Evolutionary conservation across 371 early-diverging fungal genomes (phyloP), one percentile per base, ranked within the genome.

Genomic region (Sporodiniella umbellata): DNA sequence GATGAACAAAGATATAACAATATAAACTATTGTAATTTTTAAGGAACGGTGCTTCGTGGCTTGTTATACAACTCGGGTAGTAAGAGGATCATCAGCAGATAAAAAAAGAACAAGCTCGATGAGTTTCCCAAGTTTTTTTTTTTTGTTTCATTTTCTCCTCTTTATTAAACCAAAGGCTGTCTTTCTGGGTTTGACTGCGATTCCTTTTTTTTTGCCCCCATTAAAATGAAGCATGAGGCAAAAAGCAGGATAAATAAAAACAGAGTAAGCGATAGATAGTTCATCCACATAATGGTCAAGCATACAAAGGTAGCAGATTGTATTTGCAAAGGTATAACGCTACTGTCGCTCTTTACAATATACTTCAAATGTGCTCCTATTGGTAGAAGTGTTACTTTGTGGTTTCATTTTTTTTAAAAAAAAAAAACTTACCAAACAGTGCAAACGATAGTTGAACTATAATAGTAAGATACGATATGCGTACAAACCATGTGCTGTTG

Each of bases 221-320:
- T 53, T 33, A 62, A 47, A 21, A 62, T 51, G 43, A 45, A 62
- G 19, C 53, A 62, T 1, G 63, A 57, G 14, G 63, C 63, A 28
- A 56, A 57, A 19, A 57, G 31, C 11, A 62, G 17, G 5, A 62
- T 28, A 17, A 62, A 33, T 8, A 48, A 46, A 38, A 62, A 62
- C 3, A 51, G 11, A 10, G 51, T 30, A n/a, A 62, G 25, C 4
- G 54, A 54, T n/a, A 54, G 21, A 44, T 56, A 62, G 28, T 53
- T 62, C 33, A 57, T 54, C 54, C 63, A 57, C 35, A 62, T 35
- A 11, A 62, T 62, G 12, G 33, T 33, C 23, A 57, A 57, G 15
- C 54, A 57, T 22, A 54, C 21, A 12, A 43, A 48, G n/a, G 54
- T 38, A 15, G 48, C 17, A 5, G 53, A 19, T 51, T 54, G 54